Conservation (phyloP, 192 early-diverging fungal species). For the Geranomyces variabilis region DNA sequence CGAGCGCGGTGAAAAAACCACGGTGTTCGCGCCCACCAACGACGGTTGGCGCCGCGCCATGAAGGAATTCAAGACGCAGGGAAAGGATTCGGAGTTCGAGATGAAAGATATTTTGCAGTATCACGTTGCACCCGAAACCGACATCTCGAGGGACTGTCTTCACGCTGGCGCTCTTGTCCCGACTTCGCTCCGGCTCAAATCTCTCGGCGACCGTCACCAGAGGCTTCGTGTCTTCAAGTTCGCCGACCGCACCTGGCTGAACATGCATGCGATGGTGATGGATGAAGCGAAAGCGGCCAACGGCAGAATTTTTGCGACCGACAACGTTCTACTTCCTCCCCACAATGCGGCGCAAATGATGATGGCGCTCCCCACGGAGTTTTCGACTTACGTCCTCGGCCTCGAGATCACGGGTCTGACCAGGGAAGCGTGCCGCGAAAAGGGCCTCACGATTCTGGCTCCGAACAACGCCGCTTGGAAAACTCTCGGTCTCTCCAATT, state of each 20-base stretch:
- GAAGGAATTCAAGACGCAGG: not conserved
- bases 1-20: not conserved
- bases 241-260: conserved; percentile 29
- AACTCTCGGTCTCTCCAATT: conserved; percentile 37
- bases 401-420: conserved; percentile 28
- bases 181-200: conserved; percentile 30
- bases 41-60: conserved; percentile 14
- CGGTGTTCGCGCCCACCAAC: conserved; percentile 30
- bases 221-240: conserved; percentile 37
- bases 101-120: conserved; percentile 30
- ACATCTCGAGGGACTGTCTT: conserved; percentile 25
- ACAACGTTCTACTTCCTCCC: conserved; percentile 35
- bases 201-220: conserved; percentile 38
- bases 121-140: conserved; percentile 36
- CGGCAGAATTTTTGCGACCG: conserved; percentile 38
- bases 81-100: too few species aligned
- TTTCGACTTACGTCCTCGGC: conserved; percentile 34
- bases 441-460: conserved; percentile 35
- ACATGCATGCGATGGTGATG: conserved; percentile 37
- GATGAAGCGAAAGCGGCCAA: conserved; percentile 31
- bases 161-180: conserved; percentile 27
- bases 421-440: conserved; percentile 10
- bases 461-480: conserved; percentile 45
- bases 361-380: conserved; percentile 32
- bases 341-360: conserved; percentile 11